phyloP scores from a whole-genome alignment of 2,329 filamentous ascomycete species.

The Septoria linicola region DNA sequence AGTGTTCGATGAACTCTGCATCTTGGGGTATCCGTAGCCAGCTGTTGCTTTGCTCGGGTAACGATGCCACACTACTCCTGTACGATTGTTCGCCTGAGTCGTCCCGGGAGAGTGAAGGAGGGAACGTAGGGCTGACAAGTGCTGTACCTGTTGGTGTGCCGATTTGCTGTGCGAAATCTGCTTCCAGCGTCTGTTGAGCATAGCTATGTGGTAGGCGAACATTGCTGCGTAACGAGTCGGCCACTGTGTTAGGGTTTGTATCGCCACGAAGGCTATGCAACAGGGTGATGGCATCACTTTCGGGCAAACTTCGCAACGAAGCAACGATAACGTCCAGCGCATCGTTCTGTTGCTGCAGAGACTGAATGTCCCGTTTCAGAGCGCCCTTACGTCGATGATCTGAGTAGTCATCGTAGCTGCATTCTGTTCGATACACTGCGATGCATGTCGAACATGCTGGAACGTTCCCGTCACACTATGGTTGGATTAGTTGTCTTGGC shows the following conservation, averaged over 20 bases:
- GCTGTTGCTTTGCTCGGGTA: constrained; percentile 13
- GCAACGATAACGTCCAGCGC: constrained; percentile 45
- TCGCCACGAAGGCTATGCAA: constrained; percentile 46
- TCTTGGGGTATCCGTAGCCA: constrained; percentile 39
- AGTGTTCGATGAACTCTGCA: constrained; percentile 38
- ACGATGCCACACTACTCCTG: constrained; percentile 4
- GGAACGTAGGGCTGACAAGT: constrained; percentile 12
- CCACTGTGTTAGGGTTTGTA: constrained; percentile 42
- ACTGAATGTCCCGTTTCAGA: constrained; percentile 43
- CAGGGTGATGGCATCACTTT: constrained; percentile 45
- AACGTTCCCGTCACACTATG: constrained; percentile 51
- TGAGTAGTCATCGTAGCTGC: constrained; percentile 51
- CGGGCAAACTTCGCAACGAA: constrained; percentile 46
- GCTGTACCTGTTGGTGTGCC: constrained; percentile 23
- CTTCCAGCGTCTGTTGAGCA: constrained; percentile 36
- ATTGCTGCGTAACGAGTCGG: constrained; percentile 43
- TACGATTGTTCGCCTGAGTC: constrained; percentile 23
- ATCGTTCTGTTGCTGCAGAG: constrained; percentile 39
- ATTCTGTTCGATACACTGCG: constrained; percentile 52
- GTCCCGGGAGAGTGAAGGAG: constrained; percentile 18
- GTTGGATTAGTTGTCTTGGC: background rate
- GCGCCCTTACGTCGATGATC: constrained; percentile 49
- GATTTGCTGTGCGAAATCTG: constrained; percentile 35
- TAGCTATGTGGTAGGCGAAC: constrained; percentile 39
- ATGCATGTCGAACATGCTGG: constrained; percentile 53